Evolutionary conservation across 306 rosid genomes (phyloP).

Genomic region (Lathyrus tuberosus): DNA sequence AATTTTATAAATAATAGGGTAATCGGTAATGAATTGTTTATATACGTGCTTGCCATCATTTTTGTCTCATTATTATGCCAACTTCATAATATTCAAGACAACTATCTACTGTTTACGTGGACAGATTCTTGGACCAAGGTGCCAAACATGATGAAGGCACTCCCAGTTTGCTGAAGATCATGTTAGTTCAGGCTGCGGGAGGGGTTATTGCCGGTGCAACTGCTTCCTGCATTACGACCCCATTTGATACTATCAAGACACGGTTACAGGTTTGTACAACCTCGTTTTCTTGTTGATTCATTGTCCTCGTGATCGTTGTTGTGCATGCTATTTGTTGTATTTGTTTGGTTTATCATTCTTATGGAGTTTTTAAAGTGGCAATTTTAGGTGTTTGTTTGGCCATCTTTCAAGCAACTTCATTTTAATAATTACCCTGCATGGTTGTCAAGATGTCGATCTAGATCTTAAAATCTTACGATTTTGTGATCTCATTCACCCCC

Average conservation of each 20-base stretch:
- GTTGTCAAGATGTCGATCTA: too few species aligned
- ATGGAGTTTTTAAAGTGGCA: conserved; percentile 24
- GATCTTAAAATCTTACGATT: too few species aligned
- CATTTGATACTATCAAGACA: conserved; percentile 95
- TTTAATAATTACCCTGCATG: neutral
- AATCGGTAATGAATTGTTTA: conserved; percentile 27
- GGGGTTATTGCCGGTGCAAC: conserved; percentile 89
- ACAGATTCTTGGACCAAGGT: conserved; percentile 59
- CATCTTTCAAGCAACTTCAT: conserved; percentile 3
- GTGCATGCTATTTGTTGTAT: conserved; percentile 5
- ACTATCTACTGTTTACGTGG: conserved; percentile 34
- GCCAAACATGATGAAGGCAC: conserved; percentile 41
- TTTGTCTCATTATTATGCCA: conserved; percentile 18
- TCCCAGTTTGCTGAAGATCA: conserved; percentile 61
- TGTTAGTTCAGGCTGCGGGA: conserved; percentile 84
- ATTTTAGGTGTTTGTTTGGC: conserved; percentile 17
- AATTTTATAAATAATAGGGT: conserved; percentile 21
- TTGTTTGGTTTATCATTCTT: conserved; percentile 2
- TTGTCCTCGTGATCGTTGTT: conserved; percentile 12
- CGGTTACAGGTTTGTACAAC: conserved; percentile 77
- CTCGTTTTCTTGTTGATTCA: conserved; percentile 24
- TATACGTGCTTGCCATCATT: conserved; percentile 9
- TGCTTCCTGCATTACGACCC: conserved; percentile 87
- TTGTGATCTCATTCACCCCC: too few species aligned
- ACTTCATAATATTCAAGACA: conserved; percentile 1